Percentiles rank a stretch among this genome's conserved stretches.
These are phyloP conservation scores for Phytophthora ohioensis DNA, from an alignment of 352 stramenopile species.

Conservation along the genomic window DNA sequence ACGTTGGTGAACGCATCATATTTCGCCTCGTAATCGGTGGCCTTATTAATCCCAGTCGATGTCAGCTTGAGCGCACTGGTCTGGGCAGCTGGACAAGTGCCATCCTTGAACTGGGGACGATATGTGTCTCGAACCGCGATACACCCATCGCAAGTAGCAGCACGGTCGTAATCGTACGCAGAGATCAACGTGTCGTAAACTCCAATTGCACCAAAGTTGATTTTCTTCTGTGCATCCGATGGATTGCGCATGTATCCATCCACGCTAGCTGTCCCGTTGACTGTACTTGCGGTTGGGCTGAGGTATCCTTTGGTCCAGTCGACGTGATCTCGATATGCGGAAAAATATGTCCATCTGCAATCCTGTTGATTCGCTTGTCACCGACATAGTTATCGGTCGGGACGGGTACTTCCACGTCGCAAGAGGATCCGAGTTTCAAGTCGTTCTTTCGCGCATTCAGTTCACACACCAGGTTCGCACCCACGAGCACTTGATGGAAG, in stretches of 20 bases:
- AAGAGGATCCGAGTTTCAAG: conserved; percentile 12
- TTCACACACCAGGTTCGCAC: neutral
- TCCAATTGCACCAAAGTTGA: conserved; percentile 46
- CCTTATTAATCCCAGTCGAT: neutral
- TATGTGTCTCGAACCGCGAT: conserved; percentile 54
- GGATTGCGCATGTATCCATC: conserved; percentile 43
- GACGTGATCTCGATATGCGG: conserved; percentile 24
- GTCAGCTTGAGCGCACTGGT: neutral
- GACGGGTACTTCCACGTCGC: conserved; percentile 35
- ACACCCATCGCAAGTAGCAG: conserved; percentile 50
- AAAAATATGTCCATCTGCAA: neutral
- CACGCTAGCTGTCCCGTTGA: conserved; percentile 27
- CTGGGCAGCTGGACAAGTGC: neutral
- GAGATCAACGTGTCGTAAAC: conserved; percentile 50
- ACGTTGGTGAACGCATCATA: neutral
- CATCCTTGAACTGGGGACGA: conserved; percentile 33
- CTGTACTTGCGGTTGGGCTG: neutral
- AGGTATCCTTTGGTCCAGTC: neutral
- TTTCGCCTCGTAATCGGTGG: neutral
- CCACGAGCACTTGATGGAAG: neutral
- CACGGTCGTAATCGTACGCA: conserved; percentile 47
- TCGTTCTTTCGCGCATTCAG: conserved; percentile 3
- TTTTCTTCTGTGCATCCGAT: conserved; percentile 32
- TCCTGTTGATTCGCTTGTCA: conserved; percentile 44
- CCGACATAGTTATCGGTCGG: conserved; percentile 68